Conservation (phyloP, 345 rosid species). For the Crucihimalaya himalaica region DNA sequence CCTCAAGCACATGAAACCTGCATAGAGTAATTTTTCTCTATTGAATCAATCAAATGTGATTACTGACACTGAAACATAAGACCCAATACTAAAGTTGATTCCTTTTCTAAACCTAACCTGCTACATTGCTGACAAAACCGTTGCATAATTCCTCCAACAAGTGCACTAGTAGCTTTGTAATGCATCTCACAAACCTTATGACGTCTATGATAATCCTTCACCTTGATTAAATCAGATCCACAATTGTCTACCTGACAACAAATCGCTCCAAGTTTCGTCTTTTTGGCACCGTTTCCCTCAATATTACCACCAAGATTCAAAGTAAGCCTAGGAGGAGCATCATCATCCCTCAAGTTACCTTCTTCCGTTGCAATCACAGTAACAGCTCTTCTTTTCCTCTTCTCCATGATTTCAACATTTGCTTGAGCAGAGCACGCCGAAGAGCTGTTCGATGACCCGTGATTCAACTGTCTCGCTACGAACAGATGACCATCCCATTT, state of each 20-base stretch:
- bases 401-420: constrained; percentile 50
- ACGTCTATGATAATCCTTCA: constrained; percentile 92
- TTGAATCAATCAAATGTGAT: not conserved
- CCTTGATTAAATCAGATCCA: constrained; percentile 83
- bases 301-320: constrained; percentile 56
- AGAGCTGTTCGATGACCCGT: constrained; percentile 69
- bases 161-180: constrained; percentile 86
- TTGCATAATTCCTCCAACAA: constrained; percentile 87
- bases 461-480: constrained; percentile 65
- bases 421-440: constrained; percentile 81
- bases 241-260: constrained; percentile 89
- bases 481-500: constrained; percentile 99
- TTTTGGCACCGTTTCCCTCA: constrained; percentile 62
- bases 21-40: not conserved
- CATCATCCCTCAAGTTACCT: constrained; percentile 2
- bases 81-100: not conserved
- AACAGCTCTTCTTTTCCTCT: constrained; percentile 65
- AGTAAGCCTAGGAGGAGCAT: constrained; percentile 53
- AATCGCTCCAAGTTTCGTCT: constrained; percentile 64
- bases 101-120: not conserved
- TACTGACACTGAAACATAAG: not conserved
- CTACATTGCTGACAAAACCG: constrained; percentile 98
- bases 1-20: constrained; percentile 96
- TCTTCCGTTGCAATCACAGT: constrained; percentile 31
- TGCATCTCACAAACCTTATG: constrained; percentile 98